Evolutionary conservation across 2,329 filamentous ascomycete species (phyloP), one percentile per base, ranked within the genome.

Genomic region (Lasiodiplodia sp.): DNA sequence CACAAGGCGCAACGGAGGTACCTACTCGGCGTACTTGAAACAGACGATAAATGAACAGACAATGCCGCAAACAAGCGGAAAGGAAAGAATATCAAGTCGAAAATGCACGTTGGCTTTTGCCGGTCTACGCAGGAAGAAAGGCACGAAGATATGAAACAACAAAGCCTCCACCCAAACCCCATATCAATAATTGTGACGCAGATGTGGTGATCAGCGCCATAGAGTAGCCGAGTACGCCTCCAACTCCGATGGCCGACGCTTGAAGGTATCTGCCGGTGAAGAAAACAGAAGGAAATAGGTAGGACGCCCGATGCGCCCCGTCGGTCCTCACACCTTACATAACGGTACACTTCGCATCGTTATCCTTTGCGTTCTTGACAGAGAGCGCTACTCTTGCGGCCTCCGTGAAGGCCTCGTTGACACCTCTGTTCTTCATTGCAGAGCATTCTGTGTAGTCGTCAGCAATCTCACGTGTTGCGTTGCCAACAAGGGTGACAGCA

Each of bases 371-470:
- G 66, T 79, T 83, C 79, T 86, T 86, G 72, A 86, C 84, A 69
- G 82, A 80, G 37, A 99, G 85, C 16, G 96, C 96, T 44, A 99
- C 96, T 76, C 96, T 91, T 28, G 96, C 95, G 51, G 96, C 96
- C 84, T 99, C 96, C 51, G 96, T 98, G 77, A 99, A 99, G 53
- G 96, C 96, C 82, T 99, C 96, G 81, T 98, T 97, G 77, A 99
- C 96, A 70, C 96, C 96, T 63, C 96, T 89, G 82, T 99, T 99
- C 83, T 94, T 91, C 90, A 98, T 98, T 68, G 96, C 96, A 47
- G 96, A 98, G 85, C 96, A 99, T 86, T 99, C 96, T 91, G 75
- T 56, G n/a, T 11, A 47, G 60, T 12, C 52, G 65, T 66, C 53
- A 64, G 71, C 70, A 49, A 63, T 38, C n/a, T 52, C 28, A 52